Evolutionary conservation across 1,284 basidiomycete species (phyloP).

Genomic region (Tausonia pullulans): DNA sequence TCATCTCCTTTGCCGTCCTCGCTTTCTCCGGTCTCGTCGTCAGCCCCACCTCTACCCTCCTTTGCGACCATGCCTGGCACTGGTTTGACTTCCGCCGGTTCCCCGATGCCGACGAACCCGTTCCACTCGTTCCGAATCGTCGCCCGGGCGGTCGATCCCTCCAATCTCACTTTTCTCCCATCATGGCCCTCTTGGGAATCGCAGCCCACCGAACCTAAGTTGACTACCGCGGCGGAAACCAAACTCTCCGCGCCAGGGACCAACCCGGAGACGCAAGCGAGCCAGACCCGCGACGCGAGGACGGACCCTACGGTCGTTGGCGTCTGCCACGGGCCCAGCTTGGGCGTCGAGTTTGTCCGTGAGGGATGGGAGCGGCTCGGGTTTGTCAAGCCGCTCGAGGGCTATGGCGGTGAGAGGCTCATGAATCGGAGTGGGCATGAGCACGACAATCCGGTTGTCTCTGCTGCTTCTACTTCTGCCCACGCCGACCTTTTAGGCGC

Average conservation of each 20-base stretch:
- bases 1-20: too few species aligned
- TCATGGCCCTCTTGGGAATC: conserved; percentile 18
- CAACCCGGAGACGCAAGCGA: conserved; percentile 13
- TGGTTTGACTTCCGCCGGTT: not conserved
- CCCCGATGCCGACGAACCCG: not conserved
- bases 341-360: conserved; percentile 14
- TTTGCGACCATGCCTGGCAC: not conserved
- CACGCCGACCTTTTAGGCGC: not conserved
- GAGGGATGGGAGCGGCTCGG: conserved; percentile 17
- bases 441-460: not conserved
- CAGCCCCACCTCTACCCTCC: not conserved
- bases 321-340: conserved; percentile 8
- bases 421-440: not conserved
- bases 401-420: not conserved
- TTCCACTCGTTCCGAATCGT: conserved; percentile 17
- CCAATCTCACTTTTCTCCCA: conserved; percentile 15
- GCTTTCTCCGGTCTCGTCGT: not conserved
- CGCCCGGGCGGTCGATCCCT: conserved; percentile 16
- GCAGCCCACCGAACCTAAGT: not conserved
- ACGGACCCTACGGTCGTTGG: conserved; percentile 16
- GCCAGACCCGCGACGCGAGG: conserved; percentile 5
- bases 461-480: not conserved
- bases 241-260: conserved; percentile 13
- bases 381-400: conserved; percentile 1
- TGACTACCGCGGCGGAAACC: not conserved